Evolutionary conservation across 2,329 filamentous ascomycete species (phyloP), one percentile per base, ranked within the genome.

Genomic region (Penicillium sp.): DNA sequence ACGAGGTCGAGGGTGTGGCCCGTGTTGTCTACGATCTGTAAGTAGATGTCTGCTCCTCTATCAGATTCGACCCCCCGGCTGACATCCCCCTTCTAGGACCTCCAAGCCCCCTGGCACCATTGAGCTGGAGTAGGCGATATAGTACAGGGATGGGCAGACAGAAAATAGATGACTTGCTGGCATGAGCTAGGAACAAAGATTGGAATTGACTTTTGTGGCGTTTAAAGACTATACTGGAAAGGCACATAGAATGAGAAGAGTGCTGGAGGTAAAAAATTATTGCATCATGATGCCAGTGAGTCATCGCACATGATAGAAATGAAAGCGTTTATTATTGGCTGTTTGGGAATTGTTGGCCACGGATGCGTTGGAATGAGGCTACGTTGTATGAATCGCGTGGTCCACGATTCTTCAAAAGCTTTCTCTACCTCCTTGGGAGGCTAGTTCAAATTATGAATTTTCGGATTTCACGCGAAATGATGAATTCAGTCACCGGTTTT

Each of bases 1-100:
- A 92, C 69, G 87, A 91, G 76, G 88, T 92, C 1, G 81, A 89
- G 44, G 89, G 89, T 6, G 85, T 93, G 18, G 85, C 85, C 66
- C 80, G 89, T 39, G 90, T 93, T 39, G 80, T 86, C 14, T 92
- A 91, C 68, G 88, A 92, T 69, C 72, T 79, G 66, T 62, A 50
- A 65, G 63, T 56, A 3, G 9, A 57, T 37, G 10, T 39, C 39
- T 41, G 41, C 19, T 1, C 19, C 50, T 50, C 33, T 19, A 40
- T 44, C 36, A 13, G 6, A n/a, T 11, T 51, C 22, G 37, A 40
- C 13, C 14, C 13, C 18, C 41, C 16, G 43, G 37, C 59, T 60
- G 16, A 60, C 46, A 39, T 44, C n/a, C 11, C 31, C 22, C n/a
- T 54, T 40, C 37, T 41, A 61, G 54, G 11, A 66, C 60, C 50